These are phyloP conservation scores for Didymella pomorum DNA, from an alignment of 2,329 filamentous ascomycete genomes.

Conservation along the genomic window DNA sequence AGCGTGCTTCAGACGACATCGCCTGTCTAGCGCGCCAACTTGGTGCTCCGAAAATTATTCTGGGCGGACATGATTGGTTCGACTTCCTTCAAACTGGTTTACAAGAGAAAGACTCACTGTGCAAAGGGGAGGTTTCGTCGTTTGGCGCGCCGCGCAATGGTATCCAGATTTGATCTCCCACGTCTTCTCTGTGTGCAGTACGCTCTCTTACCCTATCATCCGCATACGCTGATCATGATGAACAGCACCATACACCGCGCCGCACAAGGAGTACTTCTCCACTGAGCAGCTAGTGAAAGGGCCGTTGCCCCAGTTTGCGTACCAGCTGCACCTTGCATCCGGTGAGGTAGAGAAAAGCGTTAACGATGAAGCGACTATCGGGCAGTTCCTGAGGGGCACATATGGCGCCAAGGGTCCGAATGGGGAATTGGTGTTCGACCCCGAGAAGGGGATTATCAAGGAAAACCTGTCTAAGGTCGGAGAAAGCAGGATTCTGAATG, in stretches of 20 bases:
- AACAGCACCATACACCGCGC: slow-evolving; percentile 66
- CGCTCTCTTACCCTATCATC: neutral
- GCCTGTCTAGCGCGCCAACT: slow-evolving; percentile 72
- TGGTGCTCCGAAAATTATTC: slow-evolving; percentile 68
- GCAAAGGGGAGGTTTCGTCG: slow-evolving; percentile 74
- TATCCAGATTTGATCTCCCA: slow-evolving; percentile 72
- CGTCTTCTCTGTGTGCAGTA: slow-evolving; percentile 78
- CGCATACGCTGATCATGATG: neutral
- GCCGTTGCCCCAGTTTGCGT: slow-evolving; percentile 74
- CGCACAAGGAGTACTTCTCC: slow-evolving; percentile 61
- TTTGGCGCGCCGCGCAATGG: slow-evolving; percentile 77
- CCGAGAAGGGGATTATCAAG: slow-evolving; percentile 68
- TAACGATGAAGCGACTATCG: slow-evolving; percentile 67
- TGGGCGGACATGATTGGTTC: slow-evolving; percentile 89
- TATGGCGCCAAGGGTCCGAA: slow-evolving; percentile 71
- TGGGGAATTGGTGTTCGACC: slow-evolving; percentile 66
- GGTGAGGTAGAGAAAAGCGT: slow-evolving; percentile 60
- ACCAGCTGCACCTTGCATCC: slow-evolving; percentile 82
- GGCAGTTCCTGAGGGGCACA: slow-evolving; percentile 73
- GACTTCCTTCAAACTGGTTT: neutral
- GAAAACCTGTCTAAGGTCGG: slow-evolving; percentile 68
- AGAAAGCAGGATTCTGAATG: slow-evolving; percentile 66
- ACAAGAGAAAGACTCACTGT: neutral
- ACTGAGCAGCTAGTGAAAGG: slow-evolving; percentile 67
- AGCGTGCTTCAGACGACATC: slow-evolving; percentile 75